Conservation (phyloP, 2,329 filamentous ascomycete genomes). For the Colletotrichum liriopes region DNA sequence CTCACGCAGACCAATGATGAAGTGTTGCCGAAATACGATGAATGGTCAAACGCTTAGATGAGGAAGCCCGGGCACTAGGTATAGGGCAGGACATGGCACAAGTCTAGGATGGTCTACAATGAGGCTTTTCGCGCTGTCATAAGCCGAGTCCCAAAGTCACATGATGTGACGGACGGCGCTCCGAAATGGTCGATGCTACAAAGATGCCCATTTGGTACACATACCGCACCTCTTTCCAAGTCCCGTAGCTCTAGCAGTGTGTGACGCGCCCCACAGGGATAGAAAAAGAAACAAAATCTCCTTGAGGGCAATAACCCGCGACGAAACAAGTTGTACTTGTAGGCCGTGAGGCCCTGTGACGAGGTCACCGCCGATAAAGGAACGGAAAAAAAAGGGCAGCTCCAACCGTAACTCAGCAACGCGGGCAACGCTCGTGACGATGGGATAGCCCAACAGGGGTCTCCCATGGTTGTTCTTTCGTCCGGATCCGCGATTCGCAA, state of each 20-base stretch:
- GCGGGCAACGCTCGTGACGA: neutral
- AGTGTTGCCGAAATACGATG: neutral
- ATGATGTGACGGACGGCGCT: no score
- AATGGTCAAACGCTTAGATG: no score
- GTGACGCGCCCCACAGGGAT: no score
- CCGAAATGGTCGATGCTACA: no score
- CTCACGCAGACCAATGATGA: neutral
- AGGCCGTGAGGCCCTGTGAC: neutral
- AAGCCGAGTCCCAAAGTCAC: no score
- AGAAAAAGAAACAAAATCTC: no score
- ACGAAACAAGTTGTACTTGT: neutral
- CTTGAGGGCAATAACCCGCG: no score
- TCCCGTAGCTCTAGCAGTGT: neutral
- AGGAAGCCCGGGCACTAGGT: no score
- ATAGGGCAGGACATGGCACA: no score
- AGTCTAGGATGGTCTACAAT: no score
- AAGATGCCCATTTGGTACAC: no score
- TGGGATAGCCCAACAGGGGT: neutral
- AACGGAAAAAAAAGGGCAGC: neutral
- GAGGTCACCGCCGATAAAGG: neutral
- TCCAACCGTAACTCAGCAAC: constrained; percentile 8
- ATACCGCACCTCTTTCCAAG: neutral
- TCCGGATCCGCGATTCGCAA: neutral
- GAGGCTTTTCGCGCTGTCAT: no score
- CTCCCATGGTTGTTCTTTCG: neutral